These are phyloP conservation scores for Phialophora expanda DNA, from an alignment of 2,329 filamentous ascomycete species.

Conservation along the genomic window DNA sequence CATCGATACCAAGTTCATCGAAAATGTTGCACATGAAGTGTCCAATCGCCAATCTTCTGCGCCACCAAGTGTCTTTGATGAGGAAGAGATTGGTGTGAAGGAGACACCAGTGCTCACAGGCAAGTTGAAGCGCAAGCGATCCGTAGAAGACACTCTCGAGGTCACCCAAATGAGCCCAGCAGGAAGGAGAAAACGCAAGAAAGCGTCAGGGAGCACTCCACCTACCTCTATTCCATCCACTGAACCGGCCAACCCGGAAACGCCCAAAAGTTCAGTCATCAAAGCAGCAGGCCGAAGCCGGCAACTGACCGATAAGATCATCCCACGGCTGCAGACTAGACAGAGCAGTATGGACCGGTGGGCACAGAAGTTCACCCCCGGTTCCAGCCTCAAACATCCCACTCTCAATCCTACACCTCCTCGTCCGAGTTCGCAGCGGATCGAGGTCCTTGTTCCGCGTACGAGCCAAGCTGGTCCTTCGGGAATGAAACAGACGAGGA, in stretches of 20 bases:
- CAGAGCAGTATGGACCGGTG: constrained; percentile 33
- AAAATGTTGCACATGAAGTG: constrained; percentile 2
- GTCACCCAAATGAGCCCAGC: neutral
- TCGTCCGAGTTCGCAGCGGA: constrained; percentile 1
- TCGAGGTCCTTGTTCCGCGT: constrained; percentile 30
- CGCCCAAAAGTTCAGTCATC: neutral
- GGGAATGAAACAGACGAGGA: constrained; percentile 11
- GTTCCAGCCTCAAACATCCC: constrained; percentile 29
- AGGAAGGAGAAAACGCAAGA: constrained; percentile 24
- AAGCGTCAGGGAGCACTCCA: constrained; percentile 17
- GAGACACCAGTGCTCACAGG: constrained; percentile 17
- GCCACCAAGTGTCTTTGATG: constrained; percentile 24
- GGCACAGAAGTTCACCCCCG: constrained; percentile 28
- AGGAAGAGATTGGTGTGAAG: constrained; percentile 15
- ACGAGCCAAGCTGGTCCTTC: constrained; percentile 26
- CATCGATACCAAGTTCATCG: neutral
- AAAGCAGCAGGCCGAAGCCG: neutral
- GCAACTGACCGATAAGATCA: constrained; percentile 31
- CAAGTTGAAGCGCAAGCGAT: constrained; percentile 30
- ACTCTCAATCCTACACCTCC: constrained; percentile 22
- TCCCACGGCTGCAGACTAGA: constrained; percentile 22
- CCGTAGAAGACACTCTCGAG: neutral
- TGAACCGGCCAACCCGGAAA: constrained; percentile 11
- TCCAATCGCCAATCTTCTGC: constrained; percentile 17
- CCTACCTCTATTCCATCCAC: constrained; percentile 27